phyloP scores from a whole-genome alignment of 108 stramenopile species.

The Epipyxis sp. region DNA sequence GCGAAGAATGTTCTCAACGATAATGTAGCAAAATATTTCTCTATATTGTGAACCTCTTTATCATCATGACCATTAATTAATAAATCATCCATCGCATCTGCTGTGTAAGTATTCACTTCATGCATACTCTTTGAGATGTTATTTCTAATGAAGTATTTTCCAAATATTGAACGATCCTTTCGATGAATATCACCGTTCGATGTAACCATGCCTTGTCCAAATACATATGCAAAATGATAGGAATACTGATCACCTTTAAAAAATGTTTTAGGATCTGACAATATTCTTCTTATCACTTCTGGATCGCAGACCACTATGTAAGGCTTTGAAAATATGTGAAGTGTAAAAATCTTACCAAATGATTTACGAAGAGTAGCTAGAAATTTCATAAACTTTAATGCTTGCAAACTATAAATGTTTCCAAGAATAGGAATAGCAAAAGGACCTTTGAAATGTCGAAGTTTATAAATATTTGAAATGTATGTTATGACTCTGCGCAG shows the following conservation, averaged over 20 bases:
- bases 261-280: constrained; percentile 28
- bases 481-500: neutral
- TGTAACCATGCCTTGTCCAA: constrained; percentile 33
- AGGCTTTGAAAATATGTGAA: constrained; percentile 13
- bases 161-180: constrained; percentile 21
- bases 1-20: constrained; percentile 21
- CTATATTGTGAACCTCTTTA: constrained; percentile 20
- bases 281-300: constrained; percentile 11
- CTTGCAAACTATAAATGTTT: neutral
- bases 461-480: neutral
- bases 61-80: neutral
- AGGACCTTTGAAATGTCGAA: constrained; percentile 12
- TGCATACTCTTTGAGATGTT: neutral
- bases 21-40: neutral
- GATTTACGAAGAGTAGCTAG: neutral
- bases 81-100: neutral
- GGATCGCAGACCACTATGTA: constrained; percentile 31
- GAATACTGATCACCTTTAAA: constrained; percentile 39
- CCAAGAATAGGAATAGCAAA: constrained; percentile 23
- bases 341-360: neutral
- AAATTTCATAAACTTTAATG: neutral
- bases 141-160: neutral
- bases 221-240: neutral
- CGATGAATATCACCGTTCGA: constrained; percentile 33
- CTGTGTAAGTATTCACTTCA: neutral